Evolutionary conservation across 2,329 filamentous ascomycete species (phyloP), one percentile per base, ranked within the genome.

Genomic region (Fusarium algeriense): DNA sequence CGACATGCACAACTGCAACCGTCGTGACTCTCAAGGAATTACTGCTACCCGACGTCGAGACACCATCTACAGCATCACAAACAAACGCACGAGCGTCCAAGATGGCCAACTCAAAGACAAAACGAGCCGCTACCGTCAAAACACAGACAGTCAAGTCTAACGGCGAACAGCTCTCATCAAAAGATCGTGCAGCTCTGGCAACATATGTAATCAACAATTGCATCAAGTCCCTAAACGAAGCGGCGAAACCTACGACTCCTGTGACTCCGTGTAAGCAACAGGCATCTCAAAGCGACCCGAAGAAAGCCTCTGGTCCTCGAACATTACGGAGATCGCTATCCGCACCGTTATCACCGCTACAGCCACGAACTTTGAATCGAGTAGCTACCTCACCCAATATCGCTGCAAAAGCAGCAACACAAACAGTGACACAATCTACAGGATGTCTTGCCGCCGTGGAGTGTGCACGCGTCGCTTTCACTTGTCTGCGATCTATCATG

Each of bases 181-280:
- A 80, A 73, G 91, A 93, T 63, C 89, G 87, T 78, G 90, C 89
- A 54, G 84, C 88, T 46, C 81, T 95, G 38, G 92, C 92, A 15
- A 93, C 92, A 1, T 88, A 94, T 67, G 85, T 93, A 38, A 89
- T 94, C 75, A 95, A 95, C 78, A 83, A 85, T 10, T 86, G 90
- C 2, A 84, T 95, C 41, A 94, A 92, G 75, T 85, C 87, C 13
- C 85, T 95, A 6, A 86, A 86, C n/a, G 90, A 92, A 60, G 89
- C 89, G 0, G 84, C 89, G 23, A 94, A 90, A 77, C 80, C 83
- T 4, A 67, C 81, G 6, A 70, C 79, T 3, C 69, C 75, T 7
- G 58, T 79, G 4, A 78, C 80, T 17, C 76, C 81, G 11, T 73
- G 75, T n/a, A 78, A 79, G 43, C 78, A 67, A 65, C 78, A 77